Base-by-base conservation (phyloP, 805 yeast species). In the Wickerhamomyces tratensis region DNA sequence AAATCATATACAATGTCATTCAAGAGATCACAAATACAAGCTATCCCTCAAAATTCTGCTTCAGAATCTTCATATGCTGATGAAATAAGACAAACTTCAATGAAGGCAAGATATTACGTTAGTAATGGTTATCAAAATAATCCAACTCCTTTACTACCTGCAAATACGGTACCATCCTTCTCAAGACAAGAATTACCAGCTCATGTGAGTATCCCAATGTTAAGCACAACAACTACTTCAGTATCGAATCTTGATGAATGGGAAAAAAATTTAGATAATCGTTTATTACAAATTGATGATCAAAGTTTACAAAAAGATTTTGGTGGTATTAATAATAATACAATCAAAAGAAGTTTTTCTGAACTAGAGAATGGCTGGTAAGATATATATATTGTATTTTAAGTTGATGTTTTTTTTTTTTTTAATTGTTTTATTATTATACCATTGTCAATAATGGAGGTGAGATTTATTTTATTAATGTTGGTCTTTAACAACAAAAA, bases 181-280 rank as follows among this genome's bases (percentile, higher is more conserved):
- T 52, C 57, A 42, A 57, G 69, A 42, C 66, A 63, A 10, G 65
- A 68, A 25, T 44, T 65, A 30, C 64, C 67, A 31, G 47, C 56
- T 2, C 49, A 57, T 41, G 52, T 53, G 6, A 56, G 54, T 13
- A 57, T 54, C 5, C 61, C 67, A 34, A 66, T 66, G 27, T 52
- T 65, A 58, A 31, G 34, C n/a, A 11, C 13, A 31, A 9, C 13
- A 12, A 31, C 34, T 12, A 31, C 34, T 11, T 31, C 34, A 11
- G 46, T 64, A 40, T 57, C 60, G 31, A 60, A 61, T 45, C 44
- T 65, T 20, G 68, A 63, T 42, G 62, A 62, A 53, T 65, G 70
- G 70, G 69, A 65, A 44, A 54, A 50, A 40, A 54, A 56, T 43
- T 52, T 65, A 44, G 68, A 65, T 34, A 51, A 50, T 38, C 56